Percentiles rank a stretch among this genome's conserved stretches.
phyloP scores from a whole-genome alignment of 2,329 filamentous ascomycete species.

The Ophiostoma ulmi region DNA sequence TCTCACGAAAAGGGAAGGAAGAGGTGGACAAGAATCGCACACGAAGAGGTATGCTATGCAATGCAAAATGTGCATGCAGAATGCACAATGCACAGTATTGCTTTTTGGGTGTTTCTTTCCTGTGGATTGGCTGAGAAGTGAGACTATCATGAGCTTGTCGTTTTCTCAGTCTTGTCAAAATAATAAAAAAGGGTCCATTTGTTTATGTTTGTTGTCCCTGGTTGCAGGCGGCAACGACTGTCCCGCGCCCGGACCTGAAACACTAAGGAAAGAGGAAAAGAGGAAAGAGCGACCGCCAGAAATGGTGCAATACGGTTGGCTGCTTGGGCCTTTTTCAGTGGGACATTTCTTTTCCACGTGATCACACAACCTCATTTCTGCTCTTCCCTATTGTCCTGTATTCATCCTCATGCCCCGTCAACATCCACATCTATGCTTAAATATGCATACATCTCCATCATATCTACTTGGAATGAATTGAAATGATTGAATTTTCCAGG shows the following conservation, averaged over 20 bases:
- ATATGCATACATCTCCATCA: not conserved
- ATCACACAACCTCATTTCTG: not conserved
- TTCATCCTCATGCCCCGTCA: not conserved
- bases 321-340: not conserved
- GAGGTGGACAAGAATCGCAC: not conserved
- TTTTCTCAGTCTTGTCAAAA: not conserved
- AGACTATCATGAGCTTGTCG: not conserved
- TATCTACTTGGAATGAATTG: not conserved
- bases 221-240: conserved; percentile 11
- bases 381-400: not conserved
- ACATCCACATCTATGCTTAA: not conserved
- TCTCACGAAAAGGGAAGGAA: conserved; percentile 16
- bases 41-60: not conserved
- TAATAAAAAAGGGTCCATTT: not conserved
- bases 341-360: not conserved
- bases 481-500: not conserved
- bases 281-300: not conserved
- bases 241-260: conserved; percentile 10
- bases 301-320: not conserved
- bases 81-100: not conserved
- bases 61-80: not conserved
- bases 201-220: conserved; percentile 10
- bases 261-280: not conserved
- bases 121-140: not conserved
- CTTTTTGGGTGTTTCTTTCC: not conserved